Evolutionary conservation across 805 yeast genomes (phyloP).

Genomic region (Yarrowia yakushimensis): DNA sequence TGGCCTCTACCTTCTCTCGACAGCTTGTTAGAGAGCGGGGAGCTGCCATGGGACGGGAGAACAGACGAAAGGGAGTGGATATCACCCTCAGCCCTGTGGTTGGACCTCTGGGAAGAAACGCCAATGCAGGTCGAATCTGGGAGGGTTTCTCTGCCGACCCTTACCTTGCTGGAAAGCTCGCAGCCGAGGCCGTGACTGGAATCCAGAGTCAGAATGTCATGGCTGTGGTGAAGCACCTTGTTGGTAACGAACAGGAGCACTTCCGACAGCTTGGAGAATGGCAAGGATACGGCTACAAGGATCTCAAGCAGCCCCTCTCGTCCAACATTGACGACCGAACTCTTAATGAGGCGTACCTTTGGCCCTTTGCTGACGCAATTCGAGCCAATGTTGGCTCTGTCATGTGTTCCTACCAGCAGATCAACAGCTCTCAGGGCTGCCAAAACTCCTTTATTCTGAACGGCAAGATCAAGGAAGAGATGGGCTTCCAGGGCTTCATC

Average conservation of each 20-base stretch:
- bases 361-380: slow-evolving; percentile 66
- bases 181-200: slow-evolving; percentile 52
- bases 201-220: slow-evolving; percentile 57
- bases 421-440: slow-evolving; percentile 57
- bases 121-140: slow-evolving; percentile 64
- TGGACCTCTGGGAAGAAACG: slow-evolving; percentile 61
- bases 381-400: slow-evolving; percentile 58
- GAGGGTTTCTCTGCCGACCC: slow-evolving; percentile 64
- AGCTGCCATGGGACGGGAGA: slow-evolving; percentile 55
- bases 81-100: slow-evolving; percentile 54
- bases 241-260: slow-evolving; percentile 63
- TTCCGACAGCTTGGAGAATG: slow-evolving; percentile 54
- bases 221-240: slow-evolving; percentile 53
- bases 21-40: slow-evolving; percentile 52
- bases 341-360: slow-evolving; percentile 57
- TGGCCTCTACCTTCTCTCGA: slow-evolving; percentile 56
- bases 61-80: slow-evolving; percentile 52
- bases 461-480: slow-evolving; percentile 54
- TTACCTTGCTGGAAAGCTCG: slow-evolving; percentile 54
- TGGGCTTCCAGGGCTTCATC: slow-evolving; percentile 67
- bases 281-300: slow-evolving; percentile 38
- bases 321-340: slow-evolving; percentile 58
- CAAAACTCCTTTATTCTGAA: slow-evolving; percentile 56
- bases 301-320: slow-evolving; percentile 43
- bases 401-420: slow-evolving; percentile 59